Base-by-base conservation (phyloP, 1,284 basidiomycete species). In the Psilocybe mexicana region DNA sequence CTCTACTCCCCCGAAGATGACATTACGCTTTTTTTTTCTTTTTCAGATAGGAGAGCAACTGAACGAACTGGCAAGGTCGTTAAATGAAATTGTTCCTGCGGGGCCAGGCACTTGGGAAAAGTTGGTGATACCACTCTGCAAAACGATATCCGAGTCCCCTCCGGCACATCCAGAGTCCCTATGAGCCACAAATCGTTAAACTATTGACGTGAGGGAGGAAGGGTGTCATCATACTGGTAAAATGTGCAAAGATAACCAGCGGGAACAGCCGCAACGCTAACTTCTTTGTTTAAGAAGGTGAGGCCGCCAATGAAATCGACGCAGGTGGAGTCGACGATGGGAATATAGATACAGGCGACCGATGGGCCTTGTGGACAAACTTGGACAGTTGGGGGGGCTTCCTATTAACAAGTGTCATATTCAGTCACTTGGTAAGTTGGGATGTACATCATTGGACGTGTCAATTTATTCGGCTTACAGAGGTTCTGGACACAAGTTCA, bases 241-340 rank as follows among this genome's bases (percentile, higher is more conserved):
- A 57, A 57, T 18, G 55, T 52, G 48, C 55, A 57, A 8, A 57
- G 43, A 7, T 45, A 45, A 6, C 55, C 55, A 35, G 14, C 49
- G 12, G 42, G 55, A 28, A 57, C 43, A 6, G 28, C 18, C 4
- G 49, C 55, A 25, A 11, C 4, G 11, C 38, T 33, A 6, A 57
- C 44, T 33, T 57, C 55, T 30, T 52, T 46, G 48, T 52, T 46
- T 30, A 57, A 42, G 49, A 57, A 57, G 30, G 26, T 50, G 33
- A 57, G 55, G 6, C 55, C 38, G 6, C 38, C 38, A 12, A 3
- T 40, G 11, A 40, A 40, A 12, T 40, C 14, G 6, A 40, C 38
- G 38, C 38, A 40, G n/a, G 6, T 40, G 38, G 10, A 11, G 11
- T 6, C 6, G 10, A 40, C 38, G 14, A 12, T 12, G 6, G 38